These are phyloP conservation scores for Didymella segeticola DNA, from an alignment of 2,329 filamentous ascomycete species.

Conservation along the genomic window DNA sequence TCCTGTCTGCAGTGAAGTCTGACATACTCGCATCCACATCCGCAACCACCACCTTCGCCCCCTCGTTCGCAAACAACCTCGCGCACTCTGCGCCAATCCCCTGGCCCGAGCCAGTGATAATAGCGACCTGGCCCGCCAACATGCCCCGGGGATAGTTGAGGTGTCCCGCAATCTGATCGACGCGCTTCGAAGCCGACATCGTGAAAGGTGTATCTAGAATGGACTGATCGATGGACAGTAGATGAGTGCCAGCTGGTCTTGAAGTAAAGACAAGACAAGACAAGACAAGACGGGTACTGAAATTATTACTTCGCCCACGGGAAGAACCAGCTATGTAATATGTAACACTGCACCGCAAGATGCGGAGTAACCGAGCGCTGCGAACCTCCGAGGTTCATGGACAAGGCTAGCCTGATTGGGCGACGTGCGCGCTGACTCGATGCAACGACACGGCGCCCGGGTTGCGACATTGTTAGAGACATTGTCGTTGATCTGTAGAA, in stretches of 20 bases:
- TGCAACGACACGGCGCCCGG: no score
- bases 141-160: constrained; percentile 83
- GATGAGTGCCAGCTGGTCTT: no score
- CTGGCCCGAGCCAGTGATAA: constrained; percentile 85
- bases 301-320: no score
- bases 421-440: no score
- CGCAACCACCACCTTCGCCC: constrained; percentile 81
- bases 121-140: constrained; percentile 80
- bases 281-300: no score
- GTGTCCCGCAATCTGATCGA: constrained; percentile 76
- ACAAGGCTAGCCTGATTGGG: no score
- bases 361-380: constrained; percentile 15
- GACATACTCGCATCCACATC: constrained; percentile 75
- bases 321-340: background rate
- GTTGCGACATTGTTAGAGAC: no score
- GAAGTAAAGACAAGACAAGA: no score
- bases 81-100: constrained; percentile 89
- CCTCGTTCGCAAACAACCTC: constrained; percentile 83
- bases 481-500: no score
- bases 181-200: constrained; percentile 51
- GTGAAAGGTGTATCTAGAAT: no score
- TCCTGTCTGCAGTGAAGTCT: no score
- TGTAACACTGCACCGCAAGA: background rate
- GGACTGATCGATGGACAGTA: no score
- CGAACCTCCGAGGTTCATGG: constrained; percentile 1